These are phyloP conservation scores for Ormosia emarginata DNA, from an alignment of 306 rosid genomes.

Conservation along the genomic window DNA sequence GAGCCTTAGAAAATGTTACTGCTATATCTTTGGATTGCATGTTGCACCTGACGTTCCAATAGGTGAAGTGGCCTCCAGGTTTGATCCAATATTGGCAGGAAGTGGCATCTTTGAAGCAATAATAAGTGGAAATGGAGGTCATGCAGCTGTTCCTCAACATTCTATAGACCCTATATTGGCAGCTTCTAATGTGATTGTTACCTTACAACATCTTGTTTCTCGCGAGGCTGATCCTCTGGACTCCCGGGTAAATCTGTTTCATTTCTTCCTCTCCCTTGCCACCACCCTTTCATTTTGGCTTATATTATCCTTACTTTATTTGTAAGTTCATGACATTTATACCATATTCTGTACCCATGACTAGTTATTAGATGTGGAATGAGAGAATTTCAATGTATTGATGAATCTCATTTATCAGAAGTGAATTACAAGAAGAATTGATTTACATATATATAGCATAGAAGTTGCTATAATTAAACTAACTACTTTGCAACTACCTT, in stretches of 20 bases:
- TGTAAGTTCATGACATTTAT: no score
- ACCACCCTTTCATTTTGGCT: not conserved
- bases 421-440: no score
- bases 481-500: no score
- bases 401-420: no score
- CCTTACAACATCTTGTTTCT: conserved; percentile 8
- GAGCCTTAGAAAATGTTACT: no score
- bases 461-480: no score
- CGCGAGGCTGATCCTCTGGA: conserved; percentile 17
- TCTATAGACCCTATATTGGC: conserved; percentile 17
- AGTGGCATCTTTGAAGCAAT: not conserved
- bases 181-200: not conserved
- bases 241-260: not conserved
- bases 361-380: no score
- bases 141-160: conserved; percentile 4
- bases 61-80: not conserved
- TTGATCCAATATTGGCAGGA: not conserved
- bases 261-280: not conserved
- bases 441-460: no score
- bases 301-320: not conserved
- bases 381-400: no score
- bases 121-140: conserved; percentile 18
- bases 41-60: not conserved
- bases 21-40: not conserved
- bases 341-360: no score